phyloP scores from a whole-genome alignment of 345 rosid genomes.

The Moricandia arvensis region DNA sequence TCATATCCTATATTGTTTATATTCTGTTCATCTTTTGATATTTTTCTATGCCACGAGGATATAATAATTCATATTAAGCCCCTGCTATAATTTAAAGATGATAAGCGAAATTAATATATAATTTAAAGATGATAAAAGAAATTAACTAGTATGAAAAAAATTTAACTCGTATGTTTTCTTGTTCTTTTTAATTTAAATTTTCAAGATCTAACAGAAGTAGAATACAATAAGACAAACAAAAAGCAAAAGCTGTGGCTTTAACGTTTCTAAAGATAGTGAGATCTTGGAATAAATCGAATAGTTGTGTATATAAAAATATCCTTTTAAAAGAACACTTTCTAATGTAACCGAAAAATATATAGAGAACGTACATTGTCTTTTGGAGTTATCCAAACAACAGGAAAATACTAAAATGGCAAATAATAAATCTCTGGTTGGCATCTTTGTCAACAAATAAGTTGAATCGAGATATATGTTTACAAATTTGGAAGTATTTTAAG shows the following conservation, averaged over 20 bases:
- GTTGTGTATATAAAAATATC: slow-evolving; percentile 3
- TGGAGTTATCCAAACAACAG: neutral
- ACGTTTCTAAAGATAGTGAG: slow-evolving; percentile 10
- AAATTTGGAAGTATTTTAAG: neutral
- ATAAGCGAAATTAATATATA: neutral
- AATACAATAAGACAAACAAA: neutral
- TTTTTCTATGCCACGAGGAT: neutral
- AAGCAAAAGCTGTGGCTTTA: slow-evolving; percentile 30
- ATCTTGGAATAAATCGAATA: slow-evolving; percentile 1
- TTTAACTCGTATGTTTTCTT: neutral
- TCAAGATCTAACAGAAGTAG: neutral
- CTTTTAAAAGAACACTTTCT: neutral
- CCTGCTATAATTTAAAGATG: neutral
- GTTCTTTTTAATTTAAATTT: neutral
- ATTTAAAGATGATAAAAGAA: neutral
- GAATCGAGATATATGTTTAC: neutral
- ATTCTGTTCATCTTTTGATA: neutral
- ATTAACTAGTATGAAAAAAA: neutral
- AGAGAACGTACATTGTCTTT: neutral
- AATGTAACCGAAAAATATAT: slow-evolving; percentile 3
- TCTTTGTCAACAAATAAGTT: slow-evolving; percentile 1
- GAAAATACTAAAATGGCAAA: neutral
- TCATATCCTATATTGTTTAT: neutral
- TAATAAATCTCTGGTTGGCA: neutral
- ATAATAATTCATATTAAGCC: neutral